phyloP scores from a whole-genome alignment of 2,329 filamentous ascomycete species.

The Neodidymelliopsis sp. region DNA sequence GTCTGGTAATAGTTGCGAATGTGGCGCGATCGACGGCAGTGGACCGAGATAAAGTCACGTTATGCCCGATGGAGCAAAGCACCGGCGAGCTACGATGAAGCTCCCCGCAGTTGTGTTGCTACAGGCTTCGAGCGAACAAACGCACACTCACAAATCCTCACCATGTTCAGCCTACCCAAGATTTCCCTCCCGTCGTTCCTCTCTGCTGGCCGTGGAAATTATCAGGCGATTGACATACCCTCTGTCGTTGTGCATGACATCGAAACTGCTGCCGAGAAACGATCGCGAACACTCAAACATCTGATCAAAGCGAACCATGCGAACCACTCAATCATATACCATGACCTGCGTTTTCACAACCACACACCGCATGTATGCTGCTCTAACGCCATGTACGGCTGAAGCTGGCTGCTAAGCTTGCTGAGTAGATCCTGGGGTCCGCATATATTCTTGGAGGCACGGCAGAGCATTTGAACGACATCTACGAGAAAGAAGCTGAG shows the following conservation, averaged over 20 bases:
- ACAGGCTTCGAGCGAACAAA: slow-evolving; percentile 11
- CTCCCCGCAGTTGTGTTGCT: slow-evolving; percentile 30
- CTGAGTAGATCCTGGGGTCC: slow-evolving; percentile 72
- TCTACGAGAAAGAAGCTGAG: slow-evolving; percentile 81
- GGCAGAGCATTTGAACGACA: slow-evolving; percentile 73
- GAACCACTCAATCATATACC: slow-evolving; percentile 84
- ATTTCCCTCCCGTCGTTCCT: slow-evolving; percentile 33
- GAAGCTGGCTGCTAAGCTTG: slow-evolving; percentile 41
- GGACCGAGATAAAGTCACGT: slow-evolving; percentile 24
- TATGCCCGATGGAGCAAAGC: slow-evolving; percentile 33
- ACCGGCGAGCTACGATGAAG: slow-evolving; percentile 12
- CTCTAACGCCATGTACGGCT: slow-evolving; percentile 24
- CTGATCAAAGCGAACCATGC: slow-evolving; percentile 90
- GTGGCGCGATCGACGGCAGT: slow-evolving; percentile 9
- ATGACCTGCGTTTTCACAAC: slow-evolving; percentile 79
- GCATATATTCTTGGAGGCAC: slow-evolving; percentile 85
- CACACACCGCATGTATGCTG: slow-evolving; percentile 74
- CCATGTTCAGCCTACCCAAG: slow-evolving; percentile 36
- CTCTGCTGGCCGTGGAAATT: slow-evolving; percentile 22
- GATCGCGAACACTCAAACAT: slow-evolving; percentile 85
- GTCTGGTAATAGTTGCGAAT: slow-evolving; percentile 25
- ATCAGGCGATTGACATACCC: slow-evolving; percentile 60
- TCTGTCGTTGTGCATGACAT: slow-evolving; percentile 78
- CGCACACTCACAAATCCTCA: slow-evolving; percentile 8
- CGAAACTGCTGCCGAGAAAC: slow-evolving; percentile 80